A percentile compares a stretch with the other conserved stretches of the same genome.
phyloP scores from a whole-genome alignment of 2,329 filamentous ascomycete genomes.

The Cordyceps cicadae region DNA sequence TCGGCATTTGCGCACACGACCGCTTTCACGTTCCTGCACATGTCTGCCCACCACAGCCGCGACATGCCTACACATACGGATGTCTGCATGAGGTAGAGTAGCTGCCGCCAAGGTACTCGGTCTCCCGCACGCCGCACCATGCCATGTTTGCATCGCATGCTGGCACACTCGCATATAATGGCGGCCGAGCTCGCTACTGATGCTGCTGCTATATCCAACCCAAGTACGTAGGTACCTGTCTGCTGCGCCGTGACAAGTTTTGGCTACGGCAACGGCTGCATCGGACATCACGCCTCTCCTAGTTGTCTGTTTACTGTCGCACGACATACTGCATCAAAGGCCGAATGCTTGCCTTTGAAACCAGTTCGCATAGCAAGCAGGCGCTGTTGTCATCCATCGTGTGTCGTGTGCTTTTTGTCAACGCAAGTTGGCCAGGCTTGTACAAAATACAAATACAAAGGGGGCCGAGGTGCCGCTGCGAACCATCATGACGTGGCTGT shows the following conservation, averaged over 20 bases:
- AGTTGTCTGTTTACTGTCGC: not conserved
- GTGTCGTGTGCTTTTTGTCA: too few species aligned
- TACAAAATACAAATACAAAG: too few species aligned
- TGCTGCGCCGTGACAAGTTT: not conserved
- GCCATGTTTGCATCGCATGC: not conserved
- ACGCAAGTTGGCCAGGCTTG: not conserved
- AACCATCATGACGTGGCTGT: slow-evolving; percentile 5
- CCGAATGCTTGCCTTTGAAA: not conserved
- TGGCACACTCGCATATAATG: not conserved
- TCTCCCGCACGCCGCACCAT: not conserved
- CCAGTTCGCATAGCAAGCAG: not conserved
- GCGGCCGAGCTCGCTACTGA: not conserved
- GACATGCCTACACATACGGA: too few species aligned
- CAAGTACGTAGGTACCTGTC: not conserved
- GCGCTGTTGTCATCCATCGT: not conserved
- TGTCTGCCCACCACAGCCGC: not conserved
- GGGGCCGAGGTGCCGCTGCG: not conserved
- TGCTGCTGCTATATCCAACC: not conserved
- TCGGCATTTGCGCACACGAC: slow-evolving; percentile 1
- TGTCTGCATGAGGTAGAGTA: too few species aligned
- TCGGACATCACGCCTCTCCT: not conserved
- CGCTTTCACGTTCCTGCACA: not conserved
- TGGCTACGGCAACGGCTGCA: not conserved
- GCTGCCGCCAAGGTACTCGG: not conserved
- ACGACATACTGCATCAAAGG: not conserved